Conservation (phyloP, 805 yeast genomes). For the Osmozyma mogii region DNA sequence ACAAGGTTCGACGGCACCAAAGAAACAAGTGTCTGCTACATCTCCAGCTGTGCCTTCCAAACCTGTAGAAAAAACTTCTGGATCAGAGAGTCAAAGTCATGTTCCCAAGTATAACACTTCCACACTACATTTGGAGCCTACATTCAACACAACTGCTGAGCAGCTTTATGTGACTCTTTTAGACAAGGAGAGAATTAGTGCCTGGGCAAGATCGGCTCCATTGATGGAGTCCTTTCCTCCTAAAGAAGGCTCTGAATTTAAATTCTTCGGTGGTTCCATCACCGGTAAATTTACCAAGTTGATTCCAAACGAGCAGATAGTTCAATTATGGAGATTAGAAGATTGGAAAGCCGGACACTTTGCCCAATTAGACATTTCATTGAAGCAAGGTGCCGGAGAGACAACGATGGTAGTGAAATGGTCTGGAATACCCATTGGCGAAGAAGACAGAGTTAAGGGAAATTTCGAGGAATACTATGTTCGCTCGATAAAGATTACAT, state of each 20-base stretch:
- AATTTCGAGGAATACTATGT: slow-evolving; percentile 89
- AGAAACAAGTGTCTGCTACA: slow-evolving; percentile 1
- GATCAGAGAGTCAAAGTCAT: too few relatives aligned
- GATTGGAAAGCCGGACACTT: slow-evolving; percentile 85
- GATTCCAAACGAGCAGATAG: slow-evolving; percentile 50
- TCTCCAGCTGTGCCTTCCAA: slow-evolving; percentile 5
- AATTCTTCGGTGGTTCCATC: slow-evolving; percentile 82
- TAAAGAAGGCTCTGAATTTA: slow-evolving; percentile 53
- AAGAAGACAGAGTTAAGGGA: slow-evolving; percentile 76
- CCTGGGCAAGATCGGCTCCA: slow-evolving; percentile 81
- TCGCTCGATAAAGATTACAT: slow-evolving; percentile 80
- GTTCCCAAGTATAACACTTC: slow-evolving; percentile 74
- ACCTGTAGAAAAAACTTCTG: too few relatives aligned
- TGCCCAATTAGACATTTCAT: slow-evolving; percentile 57
- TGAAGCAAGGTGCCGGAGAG: slow-evolving; percentile 76
- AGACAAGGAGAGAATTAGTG: slow-evolving; percentile 71
- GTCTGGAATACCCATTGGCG: slow-evolving; percentile 90
- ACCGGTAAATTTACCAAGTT: slow-evolving; percentile 59
- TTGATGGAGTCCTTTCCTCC: slow-evolving; percentile 41
- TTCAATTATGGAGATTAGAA: slow-evolving; percentile 77
- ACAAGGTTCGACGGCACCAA: slow-evolving; percentile 2
- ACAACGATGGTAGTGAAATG: slow-evolving; percentile 73
- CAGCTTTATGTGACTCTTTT: slow-evolving; percentile 73
- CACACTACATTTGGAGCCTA: slow-evolving; percentile 65
- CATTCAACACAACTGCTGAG: slow-evolving; percentile 81